Evolutionary conservation across 2,329 filamentous ascomycete species (phyloP).

Genomic region (Teratosphaeria viscida): DNA sequence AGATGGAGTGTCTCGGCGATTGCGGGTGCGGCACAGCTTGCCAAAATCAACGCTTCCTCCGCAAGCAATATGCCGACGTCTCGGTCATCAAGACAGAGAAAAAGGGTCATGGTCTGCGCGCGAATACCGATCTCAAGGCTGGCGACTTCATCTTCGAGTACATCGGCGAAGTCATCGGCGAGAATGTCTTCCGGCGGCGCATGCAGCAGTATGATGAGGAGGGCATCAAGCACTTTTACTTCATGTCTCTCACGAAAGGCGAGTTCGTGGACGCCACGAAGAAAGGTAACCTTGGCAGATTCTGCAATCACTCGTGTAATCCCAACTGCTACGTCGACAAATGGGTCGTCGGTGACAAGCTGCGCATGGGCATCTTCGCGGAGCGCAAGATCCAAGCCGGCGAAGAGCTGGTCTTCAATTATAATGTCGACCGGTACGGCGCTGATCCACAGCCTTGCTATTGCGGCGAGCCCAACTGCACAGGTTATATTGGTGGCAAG

Average conservation of each 20-base stretch:
- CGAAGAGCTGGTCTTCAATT: conserved; percentile 97
- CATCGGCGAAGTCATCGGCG: conserved; percentile 95
- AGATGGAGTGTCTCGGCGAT: conserved; percentile 86
- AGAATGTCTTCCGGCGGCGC: conserved; percentile 75
- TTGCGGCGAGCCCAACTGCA: conserved; percentile 88
- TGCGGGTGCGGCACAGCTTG: conserved; percentile 81
- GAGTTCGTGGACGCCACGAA: conserved; percentile 98
- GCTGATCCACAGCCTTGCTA: conserved; percentile 96
- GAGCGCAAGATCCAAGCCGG: conserved; percentile 73
- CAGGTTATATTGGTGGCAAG: conserved; percentile 93
- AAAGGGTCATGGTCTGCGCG: conserved; percentile 86
- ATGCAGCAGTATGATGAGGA: conserved; percentile 92
- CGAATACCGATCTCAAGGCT: conserved; percentile 63
- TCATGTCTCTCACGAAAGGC: conserved; percentile 94
- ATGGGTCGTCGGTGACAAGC: conserved; percentile 94
- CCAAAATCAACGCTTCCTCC: conserved; percentile 91
- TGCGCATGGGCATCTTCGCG: conserved; percentile 98
- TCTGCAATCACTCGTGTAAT: conserved; percentile 98
- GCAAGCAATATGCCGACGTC: conserved; percentile 78
- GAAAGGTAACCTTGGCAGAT: conserved; percentile 88
- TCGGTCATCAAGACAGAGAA: conserved; percentile 96
- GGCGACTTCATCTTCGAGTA: conserved; percentile 97
- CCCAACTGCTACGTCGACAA: conserved; percentile 99
- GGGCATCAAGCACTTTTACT: conserved; percentile 98
- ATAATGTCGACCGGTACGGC: conserved; percentile 97